phyloP scores from a whole-genome alignment of 352 stramenopile genomes.

The Pythium graminicola region DNA sequence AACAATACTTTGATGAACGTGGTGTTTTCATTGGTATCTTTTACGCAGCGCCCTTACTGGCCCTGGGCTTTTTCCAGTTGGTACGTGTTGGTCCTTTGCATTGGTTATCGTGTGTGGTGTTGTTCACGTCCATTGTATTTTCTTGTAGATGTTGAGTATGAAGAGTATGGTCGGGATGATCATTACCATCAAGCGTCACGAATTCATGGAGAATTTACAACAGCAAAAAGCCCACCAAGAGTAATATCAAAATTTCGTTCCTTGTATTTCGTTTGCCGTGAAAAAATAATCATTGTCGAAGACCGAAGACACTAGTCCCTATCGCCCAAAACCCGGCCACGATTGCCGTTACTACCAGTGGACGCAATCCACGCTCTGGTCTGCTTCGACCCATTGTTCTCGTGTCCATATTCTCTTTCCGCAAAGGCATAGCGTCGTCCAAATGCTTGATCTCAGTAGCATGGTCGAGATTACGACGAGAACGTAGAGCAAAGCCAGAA shows the following conservation, averaged over 20 bases:
- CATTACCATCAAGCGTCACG: constrained; percentile 65
- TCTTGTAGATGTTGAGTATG: constrained; percentile 57
- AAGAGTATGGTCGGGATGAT: constrained; percentile 77
- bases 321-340: constrained; percentile 17
- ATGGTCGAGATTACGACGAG: neutral
- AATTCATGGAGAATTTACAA: constrained; percentile 44
- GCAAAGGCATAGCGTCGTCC: neutral
- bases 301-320: constrained; percentile 23
- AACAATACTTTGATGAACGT: constrained; percentile 77
- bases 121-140: neutral
- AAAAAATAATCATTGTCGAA: constrained; percentile 19
- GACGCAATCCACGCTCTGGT: constrained; percentile 1
- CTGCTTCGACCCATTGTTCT: neutral
- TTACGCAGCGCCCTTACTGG: constrained; percentile 65
- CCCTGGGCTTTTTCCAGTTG: constrained; percentile 72
- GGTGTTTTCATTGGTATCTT: constrained; percentile 84
- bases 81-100: no score
- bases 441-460: constrained; percentile 1
- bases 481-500: neutral
- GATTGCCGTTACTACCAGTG: constrained; percentile 6
- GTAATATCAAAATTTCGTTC: constrained; percentile 19
- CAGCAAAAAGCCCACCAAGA: constrained; percentile 41
- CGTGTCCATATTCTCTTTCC: neutral
- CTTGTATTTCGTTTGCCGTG: constrained; percentile 7
- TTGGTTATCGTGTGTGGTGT: neutral